Evolutionary conservation across 192 early-diverging fungal genomes (phyloP).

Genomic region (Blastocladiella britannica): DNA sequence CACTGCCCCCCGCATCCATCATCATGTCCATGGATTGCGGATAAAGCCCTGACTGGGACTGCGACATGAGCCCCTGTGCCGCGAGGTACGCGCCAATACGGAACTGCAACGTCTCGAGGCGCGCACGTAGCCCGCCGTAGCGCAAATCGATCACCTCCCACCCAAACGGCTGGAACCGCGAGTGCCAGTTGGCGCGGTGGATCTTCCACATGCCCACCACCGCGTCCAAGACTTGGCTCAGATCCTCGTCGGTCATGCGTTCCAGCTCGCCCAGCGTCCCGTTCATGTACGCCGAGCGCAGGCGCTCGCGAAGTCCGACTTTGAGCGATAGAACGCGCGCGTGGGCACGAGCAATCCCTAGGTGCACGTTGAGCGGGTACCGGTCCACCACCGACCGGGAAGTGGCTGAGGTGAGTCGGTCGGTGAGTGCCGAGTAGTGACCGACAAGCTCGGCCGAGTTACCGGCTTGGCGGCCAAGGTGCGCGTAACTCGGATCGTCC

Average conservation of each 20-base stretch:
- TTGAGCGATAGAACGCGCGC: constrained; percentile 49
- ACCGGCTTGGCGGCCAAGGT: constrained; percentile 5
- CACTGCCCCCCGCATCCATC: too few relatives aligned
- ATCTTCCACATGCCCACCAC: constrained; percentile 55
- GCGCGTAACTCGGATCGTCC: constrained; percentile 37
- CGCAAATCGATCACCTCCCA: constrained; percentile 65
- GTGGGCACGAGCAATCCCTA: constrained; percentile 43
- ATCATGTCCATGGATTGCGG: too few relatives aligned
- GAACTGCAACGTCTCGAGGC: constrained; percentile 45
- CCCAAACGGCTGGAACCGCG: constrained; percentile 65
- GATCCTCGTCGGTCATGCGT: constrained; percentile 29
- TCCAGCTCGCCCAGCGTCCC: constrained; percentile 27
- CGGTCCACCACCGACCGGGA: constrained; percentile 11
- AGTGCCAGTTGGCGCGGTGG: constrained; percentile 57
- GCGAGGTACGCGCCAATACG: constrained; percentile 37
- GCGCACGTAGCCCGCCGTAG: constrained; percentile 50
- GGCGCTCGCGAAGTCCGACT: constrained; percentile 38
- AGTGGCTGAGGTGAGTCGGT: constrained; percentile 26
- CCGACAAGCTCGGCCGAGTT: constrained; percentile 43
- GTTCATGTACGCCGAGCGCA: constrained; percentile 34
- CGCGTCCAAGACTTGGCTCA: constrained; percentile 32
- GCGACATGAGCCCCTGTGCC: too few relatives aligned
- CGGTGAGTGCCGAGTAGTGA: constrained; percentile 36
- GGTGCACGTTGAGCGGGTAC: constrained; percentile 45
- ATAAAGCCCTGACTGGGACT: too few relatives aligned